Conservation (phyloP, 345 rosid genomes). For the Rubroshorea leprosula region DNA sequence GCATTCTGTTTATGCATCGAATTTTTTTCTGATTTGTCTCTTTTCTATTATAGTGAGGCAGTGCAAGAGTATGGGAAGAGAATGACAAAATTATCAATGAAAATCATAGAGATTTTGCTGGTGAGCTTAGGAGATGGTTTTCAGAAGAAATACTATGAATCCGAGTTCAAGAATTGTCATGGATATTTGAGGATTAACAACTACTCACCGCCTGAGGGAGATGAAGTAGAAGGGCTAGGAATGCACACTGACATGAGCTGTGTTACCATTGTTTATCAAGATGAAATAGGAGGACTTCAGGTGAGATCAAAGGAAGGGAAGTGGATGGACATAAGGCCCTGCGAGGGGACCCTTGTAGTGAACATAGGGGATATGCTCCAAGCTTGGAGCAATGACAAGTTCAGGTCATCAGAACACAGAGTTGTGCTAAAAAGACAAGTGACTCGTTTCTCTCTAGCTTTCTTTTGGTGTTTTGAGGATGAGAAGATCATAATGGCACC, state of each 20-base stretch:
- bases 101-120: slow-evolving; percentile 22
- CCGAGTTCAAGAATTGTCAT: slow-evolving; percentile 32
- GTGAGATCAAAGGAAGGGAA: slow-evolving; percentile 37
- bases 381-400: slow-evolving; percentile 41
- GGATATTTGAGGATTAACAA: slow-evolving; percentile 37
- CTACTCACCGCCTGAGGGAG: slow-evolving; percentile 27
- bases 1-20: neutral
- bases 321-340: slow-evolving; percentile 37
- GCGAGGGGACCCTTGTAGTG: slow-evolving; percentile 31
- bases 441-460: slow-evolving; percentile 30
- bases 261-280: slow-evolving; percentile 35
- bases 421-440: slow-evolving; percentile 24
- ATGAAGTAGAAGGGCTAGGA: slow-evolving; percentile 37
- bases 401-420: slow-evolving; percentile 34
- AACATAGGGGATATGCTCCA: slow-evolving; percentile 42
- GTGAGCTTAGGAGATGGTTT: slow-evolving; percentile 24
- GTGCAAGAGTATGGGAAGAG: slow-evolving; percentile 31
- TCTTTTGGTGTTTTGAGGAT: slow-evolving; percentile 43
- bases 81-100: slow-evolving; percentile 29
- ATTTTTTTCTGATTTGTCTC: neutral
- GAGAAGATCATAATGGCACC: slow-evolving; percentile 31
- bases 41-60: slow-evolving; percentile 4
- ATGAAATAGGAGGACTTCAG: slow-evolving; percentile 34
- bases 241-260: slow-evolving; percentile 48
- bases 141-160: slow-evolving; percentile 17